phyloP scores from a whole-genome alignment of 1,284 basidiomycete genomes.

The Pholiota adiposa region DNA sequence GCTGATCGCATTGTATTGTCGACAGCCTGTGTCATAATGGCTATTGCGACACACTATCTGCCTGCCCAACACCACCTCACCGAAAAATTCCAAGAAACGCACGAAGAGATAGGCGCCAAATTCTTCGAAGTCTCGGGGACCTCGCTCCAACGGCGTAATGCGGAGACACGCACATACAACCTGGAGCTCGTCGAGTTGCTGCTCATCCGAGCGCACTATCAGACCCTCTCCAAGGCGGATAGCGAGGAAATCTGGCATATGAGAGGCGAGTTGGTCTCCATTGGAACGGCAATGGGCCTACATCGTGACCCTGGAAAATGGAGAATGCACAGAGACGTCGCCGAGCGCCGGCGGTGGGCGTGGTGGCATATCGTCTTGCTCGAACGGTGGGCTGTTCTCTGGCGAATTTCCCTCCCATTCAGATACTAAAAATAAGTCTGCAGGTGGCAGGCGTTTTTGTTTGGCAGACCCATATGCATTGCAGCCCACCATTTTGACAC shows the following conservation, averaged over 20 bases:
- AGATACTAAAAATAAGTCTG: slow-evolving; percentile 13
- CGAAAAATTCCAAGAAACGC: slow-evolving; percentile 46
- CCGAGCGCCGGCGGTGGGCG: slow-evolving; percentile 79
- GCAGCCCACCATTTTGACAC: slow-evolving; percentile 83
- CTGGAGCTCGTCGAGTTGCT: slow-evolving; percentile 77
- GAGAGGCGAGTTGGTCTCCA: slow-evolving; percentile 69
- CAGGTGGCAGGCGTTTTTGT: slow-evolving; percentile 85
- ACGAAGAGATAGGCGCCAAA: slow-evolving; percentile 61
- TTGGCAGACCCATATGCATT: slow-evolving; percentile 75
- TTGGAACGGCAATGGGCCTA: slow-evolving; percentile 78
- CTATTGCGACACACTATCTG: slow-evolving; percentile 72
- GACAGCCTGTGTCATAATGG: slow-evolving; percentile 72
- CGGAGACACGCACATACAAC: slow-evolving; percentile 65
- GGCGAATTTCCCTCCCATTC: slow-evolving; percentile 3
- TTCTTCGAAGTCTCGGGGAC: slow-evolving; percentile 70
- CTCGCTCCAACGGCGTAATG: slow-evolving; percentile 65
- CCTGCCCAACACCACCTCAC: slow-evolving; percentile 66
- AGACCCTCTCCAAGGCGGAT: slow-evolving; percentile 72
- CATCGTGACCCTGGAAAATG: slow-evolving; percentile 80
- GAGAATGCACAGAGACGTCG: slow-evolving; percentile 65
- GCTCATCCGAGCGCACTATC: slow-evolving; percentile 70
- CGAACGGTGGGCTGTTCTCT: slow-evolving; percentile 54
- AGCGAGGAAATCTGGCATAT: slow-evolving; percentile 80
- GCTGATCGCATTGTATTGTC: slow-evolving; percentile 72
- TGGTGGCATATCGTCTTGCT: slow-evolving; percentile 85